Evolutionary conservation across 331 rosid genomes (phyloP), one percentile per base, ranked within the genome.

Genomic region (Saraca asoca): DNA sequence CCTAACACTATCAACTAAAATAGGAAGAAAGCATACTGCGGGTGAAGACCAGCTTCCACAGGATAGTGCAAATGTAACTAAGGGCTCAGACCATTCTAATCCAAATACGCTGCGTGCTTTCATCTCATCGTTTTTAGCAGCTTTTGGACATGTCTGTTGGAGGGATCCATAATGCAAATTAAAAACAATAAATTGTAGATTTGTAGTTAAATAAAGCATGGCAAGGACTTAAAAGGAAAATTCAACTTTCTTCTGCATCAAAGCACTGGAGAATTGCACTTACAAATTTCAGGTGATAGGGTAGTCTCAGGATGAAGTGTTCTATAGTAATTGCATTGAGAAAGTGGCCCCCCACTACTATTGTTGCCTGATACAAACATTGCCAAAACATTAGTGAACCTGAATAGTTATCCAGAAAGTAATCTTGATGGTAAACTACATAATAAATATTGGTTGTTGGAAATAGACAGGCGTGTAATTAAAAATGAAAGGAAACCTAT

Each of bases 1-100:
- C 41, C 17, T 17, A 24, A 8, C 56, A 56, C 52, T 19, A 42
- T 16, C 53, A 34, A 13, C 2, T 7, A 9, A 11, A 14, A 17
- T 24, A 7, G 3, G 35, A 70, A 51, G 52, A 69, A 38, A 64
- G 64, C 85, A 75, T 85, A 85, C 97, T 6, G 87, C 90, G 24
- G 95, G 95, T 58, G 97, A 90, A 49, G 97, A 90, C 92, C 97
- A 87, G 80, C 92, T 85, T 80, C 95, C 97, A 18, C 92, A 90
- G 15, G 92, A 87, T 58, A 87, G 92, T 18, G 97, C 95, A 72
- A 90, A 87, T 43, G 92, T 85, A 73, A 90, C 95, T 79, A 90
- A 78, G 12, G 95, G 92, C 75, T 90, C 97, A 5, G 90, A 83
- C 90, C 88, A 85, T 65, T 90, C 92, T 79, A 87, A 85, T 53